phyloP scores from a whole-genome alignment of 1,139 yeast species.

The Eremothecium sinecaudum region DNA sequence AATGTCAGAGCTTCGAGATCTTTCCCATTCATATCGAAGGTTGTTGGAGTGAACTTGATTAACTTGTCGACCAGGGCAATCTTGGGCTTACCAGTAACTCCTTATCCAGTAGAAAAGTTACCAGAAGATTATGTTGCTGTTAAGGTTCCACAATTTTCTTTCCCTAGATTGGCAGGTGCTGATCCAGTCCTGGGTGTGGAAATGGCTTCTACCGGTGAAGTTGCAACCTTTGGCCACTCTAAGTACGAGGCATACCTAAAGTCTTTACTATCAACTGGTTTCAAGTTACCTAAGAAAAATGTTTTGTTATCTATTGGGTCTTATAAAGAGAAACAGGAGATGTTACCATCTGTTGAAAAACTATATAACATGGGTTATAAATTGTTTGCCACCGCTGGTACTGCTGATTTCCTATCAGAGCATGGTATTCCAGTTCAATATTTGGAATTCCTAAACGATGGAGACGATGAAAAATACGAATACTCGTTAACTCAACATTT shows the following conservation, averaged over 20 bases:
- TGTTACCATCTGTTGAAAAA: constrained; percentile 78
- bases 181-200: constrained; percentile 98
- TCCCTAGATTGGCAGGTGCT: constrained; percentile 96
- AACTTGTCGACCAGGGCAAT: constrained; percentile 97
- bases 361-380: constrained; percentile 78
- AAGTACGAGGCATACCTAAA: constrained; percentile 96
- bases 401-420: constrained; percentile 95
- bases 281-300: constrained; percentile 90
- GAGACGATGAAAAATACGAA: constrained; percentile 78
- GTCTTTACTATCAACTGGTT: constrained; percentile 89
- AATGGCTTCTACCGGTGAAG: constrained; percentile 99
- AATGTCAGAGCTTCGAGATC: constrained; percentile 97
- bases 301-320: constrained; percentile 92
- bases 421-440: constrained; percentile 91
- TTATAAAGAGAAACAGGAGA: constrained; percentile 91
- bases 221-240: constrained; percentile 92
- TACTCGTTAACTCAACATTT: constrained; percentile 92
- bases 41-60: constrained; percentile 91
- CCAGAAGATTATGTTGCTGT: constrained; percentile 95
- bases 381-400: constrained; percentile 96
- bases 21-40: constrained; percentile 97
- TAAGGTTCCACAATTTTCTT: constrained; percentile 96
- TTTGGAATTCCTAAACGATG: constrained; percentile 71
- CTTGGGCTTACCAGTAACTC: constrained; percentile 75
- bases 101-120: constrained; percentile 80